A percentile compares a stretch with the other conserved stretches of the same genome.
phyloP scores from a whole-genome alignment of 139 green algal species.

The Marvania coccoides region DNA sequence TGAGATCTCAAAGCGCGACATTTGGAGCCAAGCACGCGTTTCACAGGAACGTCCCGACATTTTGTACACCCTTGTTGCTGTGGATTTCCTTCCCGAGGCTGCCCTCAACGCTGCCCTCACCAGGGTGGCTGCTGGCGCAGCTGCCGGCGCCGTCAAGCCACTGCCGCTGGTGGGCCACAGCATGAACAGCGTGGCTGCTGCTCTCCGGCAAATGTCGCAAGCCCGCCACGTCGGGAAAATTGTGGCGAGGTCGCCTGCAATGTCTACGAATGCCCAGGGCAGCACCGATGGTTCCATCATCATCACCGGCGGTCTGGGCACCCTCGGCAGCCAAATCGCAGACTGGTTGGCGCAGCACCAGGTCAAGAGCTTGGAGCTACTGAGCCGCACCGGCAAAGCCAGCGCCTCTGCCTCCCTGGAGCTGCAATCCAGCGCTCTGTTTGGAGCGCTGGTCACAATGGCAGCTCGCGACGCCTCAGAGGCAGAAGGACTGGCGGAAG shows the following conservation, averaged over 20 bases:
- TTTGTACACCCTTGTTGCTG: slow-evolving; percentile 60
- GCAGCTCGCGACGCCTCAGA: slow-evolving; percentile 14
- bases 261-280: background rate
- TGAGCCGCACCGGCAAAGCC: slow-evolving; percentile 28
- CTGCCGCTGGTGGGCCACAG: slow-evolving; percentile 39
- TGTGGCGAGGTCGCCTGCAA: slow-evolving; percentile 47
- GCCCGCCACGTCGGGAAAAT: slow-evolving; percentile 80
- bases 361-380: slow-evolving; percentile 13
- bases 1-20: slow-evolving; percentile 81
- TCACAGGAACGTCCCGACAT: slow-evolving; percentile 71
- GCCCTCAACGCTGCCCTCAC: slow-evolving; percentile 36
- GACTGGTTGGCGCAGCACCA: slow-evolving; percentile 47
- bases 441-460: slow-evolving; percentile 13
- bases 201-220: slow-evolving; percentile 75
- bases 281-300: background rate
- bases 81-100: slow-evolving; percentile 76
- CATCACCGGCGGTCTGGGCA: slow-evolving; percentile 36
- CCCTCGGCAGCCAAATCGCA: slow-evolving; percentile 45
- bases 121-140: slow-evolving; percentile 29
- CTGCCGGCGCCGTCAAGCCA: slow-evolving; percentile 31
- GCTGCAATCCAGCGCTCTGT: background rate
- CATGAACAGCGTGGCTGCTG: slow-evolving; percentile 36
- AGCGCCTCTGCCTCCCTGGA: background rate
- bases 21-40: slow-evolving; percentile 49
- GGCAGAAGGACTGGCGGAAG: slow-evolving; percentile 6